Evolutionary conservation across 768 basidiomycete species (phyloP), one percentile per base, ranked within the genome.

Genomic region (Suillus variegatus): DNA sequence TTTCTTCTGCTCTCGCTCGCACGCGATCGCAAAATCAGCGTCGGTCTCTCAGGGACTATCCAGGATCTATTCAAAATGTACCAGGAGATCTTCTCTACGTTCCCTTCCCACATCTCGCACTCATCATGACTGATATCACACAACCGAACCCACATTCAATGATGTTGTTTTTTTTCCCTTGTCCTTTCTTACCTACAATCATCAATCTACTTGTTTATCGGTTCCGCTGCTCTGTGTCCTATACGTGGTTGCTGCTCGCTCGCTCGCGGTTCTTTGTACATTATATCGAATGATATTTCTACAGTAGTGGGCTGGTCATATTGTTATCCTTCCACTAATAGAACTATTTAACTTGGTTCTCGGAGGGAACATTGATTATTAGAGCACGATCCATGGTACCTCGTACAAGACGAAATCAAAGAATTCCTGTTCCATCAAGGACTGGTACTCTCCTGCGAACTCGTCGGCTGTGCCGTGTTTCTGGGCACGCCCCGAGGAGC

Each of bases 341-440:
- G 79, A 80, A 71, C 75, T 79, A 76, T 80, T 72, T 74, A 73
- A 68, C 68, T 73, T 71, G 66, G 25, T 51, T 65, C 64, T 65
- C 67, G 64, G 64, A 64, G 58, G 28, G 22, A 64, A n/a, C 25
- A 41, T 46, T 20, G 38, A 22, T 43, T 36, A 74, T 81, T 81
- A 90, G 70, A 86, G 83, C 46, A 90, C 80, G 70, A 97, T 92
- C 91, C 92, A 95, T 40, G 94, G 94, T 62, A 99, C 86, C 76
- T 98, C 97, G 74, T 90, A 96, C 73, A 97, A 74, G 28, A 98
- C 94, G 72, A 98, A 99, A 77, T 97, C 94, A 75, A 91, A 95
- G 75, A 92, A 93, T 76, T 99, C 97, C 75, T 96, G 92, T 73
- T 99, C 97, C 84, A 99, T 86, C 44, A 99, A 79, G 14, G 87